These are phyloP conservation scores for Rubroboletus satanas DNA, from an alignment of 768 basidiomycete species.

Conservation along the genomic window DNA sequence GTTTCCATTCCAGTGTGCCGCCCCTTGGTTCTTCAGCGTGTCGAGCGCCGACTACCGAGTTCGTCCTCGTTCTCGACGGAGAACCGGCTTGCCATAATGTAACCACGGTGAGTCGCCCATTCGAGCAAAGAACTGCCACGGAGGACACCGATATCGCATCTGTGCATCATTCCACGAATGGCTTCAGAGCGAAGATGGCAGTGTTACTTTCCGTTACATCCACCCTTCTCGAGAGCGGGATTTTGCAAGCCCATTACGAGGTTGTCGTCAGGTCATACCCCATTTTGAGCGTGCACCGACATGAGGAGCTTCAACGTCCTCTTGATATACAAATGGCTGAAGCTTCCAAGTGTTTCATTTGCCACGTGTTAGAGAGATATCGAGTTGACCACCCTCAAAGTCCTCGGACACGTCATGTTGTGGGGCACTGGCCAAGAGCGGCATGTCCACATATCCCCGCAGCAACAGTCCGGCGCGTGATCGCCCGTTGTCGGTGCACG, in stretches of 20 bases:
- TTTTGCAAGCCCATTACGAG: background rate
- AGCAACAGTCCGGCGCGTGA: background rate
- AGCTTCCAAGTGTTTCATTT: slow-evolving; percentile 20
- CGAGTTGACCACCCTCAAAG: background rate
- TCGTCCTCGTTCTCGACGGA: background rate
- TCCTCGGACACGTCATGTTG: slow-evolving; percentile 16
- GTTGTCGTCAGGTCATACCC: slow-evolving; percentile 2
- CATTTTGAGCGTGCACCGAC: background rate
- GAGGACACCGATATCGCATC: slow-evolving; percentile 1
- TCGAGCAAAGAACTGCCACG: background rate
- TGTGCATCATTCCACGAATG: background rate
- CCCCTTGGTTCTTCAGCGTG: background rate
- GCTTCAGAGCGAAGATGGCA: background rate
- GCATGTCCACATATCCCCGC: background rate
- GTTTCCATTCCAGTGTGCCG: slow-evolving; percentile 1
- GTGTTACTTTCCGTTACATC: background rate
- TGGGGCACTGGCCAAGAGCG: background rate
- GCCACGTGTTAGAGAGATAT: background rate
- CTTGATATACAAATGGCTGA: background rate
- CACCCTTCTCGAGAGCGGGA: background rate
- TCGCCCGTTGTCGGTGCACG: slow-evolving; percentile 3
- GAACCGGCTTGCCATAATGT: slow-evolving; percentile 15
- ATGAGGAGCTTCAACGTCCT: background rate
- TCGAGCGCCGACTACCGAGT: background rate
- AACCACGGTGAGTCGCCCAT: slow-evolving; percentile 9